Evolutionary conservation across 2,329 filamentous ascomycete species (phyloP), one percentile per base, ranked within the genome.

Genomic region (Colletotrichum gloeosporioides): DNA sequence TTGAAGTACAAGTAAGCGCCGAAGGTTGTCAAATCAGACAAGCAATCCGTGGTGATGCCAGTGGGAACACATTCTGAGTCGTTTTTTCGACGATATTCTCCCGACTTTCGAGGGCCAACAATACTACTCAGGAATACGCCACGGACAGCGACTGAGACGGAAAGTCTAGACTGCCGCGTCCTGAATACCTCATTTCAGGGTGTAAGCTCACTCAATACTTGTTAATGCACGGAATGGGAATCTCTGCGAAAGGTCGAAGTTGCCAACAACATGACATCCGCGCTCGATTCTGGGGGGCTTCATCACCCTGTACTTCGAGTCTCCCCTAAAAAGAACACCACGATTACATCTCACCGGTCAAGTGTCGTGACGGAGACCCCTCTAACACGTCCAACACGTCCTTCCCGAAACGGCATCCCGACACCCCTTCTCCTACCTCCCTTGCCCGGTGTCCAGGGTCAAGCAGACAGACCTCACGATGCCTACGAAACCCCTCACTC

Each of bases 121-220:
- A 13, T 22, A 22, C n/a, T 53, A 53, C 0, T 53, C 6, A 7
- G 2, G 2, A 53, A 53, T 22, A 53, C 44, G 22, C 44, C 10
- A 13, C n/a, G 3, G n/a, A 3, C n/a, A 3, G 44, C n/a, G 44
- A 22, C 44, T 8, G 4, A 4, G 3, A 13, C 0, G 1, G 44
- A 22, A 6, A 13, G 2, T 22, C 4, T 3, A 13, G 4, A 13
- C 6, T 1, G n/a, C 44, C n/a, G 18, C 44, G 10, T 22, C n/a
- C 10, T 7, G 3, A 8, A 22, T 4, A 4, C 7, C 44, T 13
- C 3, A 2, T 3, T 22, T 22, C 44, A 53, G 12, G 44, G 12
- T 8, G n/a, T 53, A 12, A 53, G 9, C 39, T 44, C 39, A 13
- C 2, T 13, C 44, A 49, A 7, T 5, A 13, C n/a, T 49, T 22